phyloP scores from a whole-genome alignment of 2,329 filamentous ascomycete genomes.

The Aureobasidium melanogenum region DNA sequence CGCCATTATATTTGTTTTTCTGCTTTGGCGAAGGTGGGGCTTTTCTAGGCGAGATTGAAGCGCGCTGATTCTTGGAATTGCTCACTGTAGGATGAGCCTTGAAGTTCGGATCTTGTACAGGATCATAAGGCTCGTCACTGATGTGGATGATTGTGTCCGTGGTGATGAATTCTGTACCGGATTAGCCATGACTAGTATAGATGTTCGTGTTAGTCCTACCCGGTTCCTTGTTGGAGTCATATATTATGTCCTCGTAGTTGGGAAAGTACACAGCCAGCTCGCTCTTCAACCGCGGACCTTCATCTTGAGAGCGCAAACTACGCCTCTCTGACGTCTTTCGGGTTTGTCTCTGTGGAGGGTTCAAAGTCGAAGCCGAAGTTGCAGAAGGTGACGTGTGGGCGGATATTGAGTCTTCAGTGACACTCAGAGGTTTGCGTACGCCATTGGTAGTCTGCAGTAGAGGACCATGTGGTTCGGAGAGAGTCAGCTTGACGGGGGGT shows the following conservation, averaged over 20 bases:
- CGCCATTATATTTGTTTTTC: conserved; percentile 23
- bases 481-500: conserved; percentile 35
- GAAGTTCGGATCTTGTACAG: neutral
- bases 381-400: conserved; percentile 24
- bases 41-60: conserved; percentile 17
- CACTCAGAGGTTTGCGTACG: conserved; percentile 27
- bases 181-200: conserved; percentile 12
- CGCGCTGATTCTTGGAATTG: neutral
- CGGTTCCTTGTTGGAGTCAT: conserved; percentile 68
- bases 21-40: conserved; percentile 9
- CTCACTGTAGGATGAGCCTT: neutral
- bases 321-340: conserved; percentile 46
- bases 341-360: neutral
- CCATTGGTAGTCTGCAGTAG: conserved; percentile 36
- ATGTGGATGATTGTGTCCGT: conserved; percentile 65
- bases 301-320: conserved; percentile 78
- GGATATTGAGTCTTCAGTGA: conserved; percentile 25
- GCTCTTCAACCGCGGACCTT: conserved; percentile 75
- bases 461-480: conserved; percentile 34
- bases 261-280: conserved; percentile 85
- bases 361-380: conserved; percentile 18
- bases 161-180: conserved; percentile 58
- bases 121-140: conserved; percentile 45
- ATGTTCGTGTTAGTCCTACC: neutral
- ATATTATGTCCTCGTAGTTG: conserved; percentile 90